Conservation (phyloP, 2,329 filamentous ascomycete genomes). For the Aspergillus luchuensis region DNA sequence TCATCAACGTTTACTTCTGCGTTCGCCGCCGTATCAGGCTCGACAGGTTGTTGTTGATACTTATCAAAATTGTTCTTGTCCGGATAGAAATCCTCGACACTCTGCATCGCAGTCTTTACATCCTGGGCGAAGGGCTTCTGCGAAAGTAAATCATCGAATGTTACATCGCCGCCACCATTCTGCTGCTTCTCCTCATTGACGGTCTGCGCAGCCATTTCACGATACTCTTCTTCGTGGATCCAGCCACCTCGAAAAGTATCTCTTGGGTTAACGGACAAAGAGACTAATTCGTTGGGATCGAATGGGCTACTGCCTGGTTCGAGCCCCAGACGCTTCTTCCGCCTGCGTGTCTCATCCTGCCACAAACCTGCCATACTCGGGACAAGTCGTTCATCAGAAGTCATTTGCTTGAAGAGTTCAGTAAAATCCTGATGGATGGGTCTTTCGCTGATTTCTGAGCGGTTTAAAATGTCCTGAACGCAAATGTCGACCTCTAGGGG, state of each 20-base stretch:
- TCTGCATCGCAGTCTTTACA: slow-evolving; percentile 77
- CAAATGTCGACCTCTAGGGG: slow-evolving; percentile 87
- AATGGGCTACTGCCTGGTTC: slow-evolving; percentile 74
- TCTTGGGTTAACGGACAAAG: slow-evolving; percentile 83
- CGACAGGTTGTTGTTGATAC: slow-evolving; percentile 21
- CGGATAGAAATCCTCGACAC: slow-evolving; percentile 84
- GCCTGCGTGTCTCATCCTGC: slow-evolving; percentile 81
- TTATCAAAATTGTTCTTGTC: slow-evolving; percentile 54
- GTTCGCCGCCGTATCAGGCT: slow-evolving; percentile 12
- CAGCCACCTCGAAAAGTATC: slow-evolving; percentile 74
- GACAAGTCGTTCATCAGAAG: slow-evolving; percentile 75
- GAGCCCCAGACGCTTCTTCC: slow-evolving; percentile 71
- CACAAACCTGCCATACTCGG: slow-evolving; percentile 93
- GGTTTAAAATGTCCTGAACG: slow-evolving; percentile 84
- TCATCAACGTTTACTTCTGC: slow-evolving; percentile 65
- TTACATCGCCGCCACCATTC: slow-evolving; percentile 46
- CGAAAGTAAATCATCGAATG: slow-evolving; percentile 68
- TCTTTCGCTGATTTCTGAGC: slow-evolving; percentile 73
- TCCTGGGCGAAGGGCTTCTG: slow-evolving; percentile 55
- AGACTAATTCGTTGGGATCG: slow-evolving; percentile 75
- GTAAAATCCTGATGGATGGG: slow-evolving; percentile 83
- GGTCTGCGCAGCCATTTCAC: slow-evolving; percentile 64
- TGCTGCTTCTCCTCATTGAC: slow-evolving; percentile 64
- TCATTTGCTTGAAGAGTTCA: slow-evolving; percentile 67
- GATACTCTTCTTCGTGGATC: slow-evolving; percentile 89